A percentile compares a stretch with the other conserved stretches of the same genome.
Conservation (phyloP, 495 filamentous ascomycete species). For the Daldinia concentrica region DNA sequence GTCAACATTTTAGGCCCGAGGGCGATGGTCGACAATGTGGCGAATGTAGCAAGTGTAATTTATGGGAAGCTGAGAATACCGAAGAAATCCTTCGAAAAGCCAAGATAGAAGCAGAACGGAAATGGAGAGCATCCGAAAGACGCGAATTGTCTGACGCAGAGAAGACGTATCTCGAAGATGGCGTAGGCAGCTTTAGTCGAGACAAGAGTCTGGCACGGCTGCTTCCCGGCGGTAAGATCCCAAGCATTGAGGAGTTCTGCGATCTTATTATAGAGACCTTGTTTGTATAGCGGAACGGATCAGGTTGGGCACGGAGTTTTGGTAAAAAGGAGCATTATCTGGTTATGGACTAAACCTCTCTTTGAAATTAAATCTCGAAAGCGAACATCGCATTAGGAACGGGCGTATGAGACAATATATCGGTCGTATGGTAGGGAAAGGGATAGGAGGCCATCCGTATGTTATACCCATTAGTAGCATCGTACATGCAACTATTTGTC, state of each 20-base stretch:
- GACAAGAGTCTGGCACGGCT: conserved; percentile 41
- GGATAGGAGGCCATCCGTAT: conserved; percentile 4
- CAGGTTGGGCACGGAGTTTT: conserved; percentile 19
- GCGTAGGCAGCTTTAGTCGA: conserved; percentile 44
- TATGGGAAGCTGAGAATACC: conserved; percentile 88
- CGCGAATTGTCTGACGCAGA: conserved; percentile 58
- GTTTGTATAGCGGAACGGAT: conserved; percentile 45
- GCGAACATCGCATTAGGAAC: conserved; percentile 30
- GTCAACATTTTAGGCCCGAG: conserved; percentile 89
- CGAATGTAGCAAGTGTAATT: conserved; percentile 86
- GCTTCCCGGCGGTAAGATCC: conserved; percentile 46
- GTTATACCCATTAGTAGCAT: conserved; percentile 34
- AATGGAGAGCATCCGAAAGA: conserved; percentile 78
- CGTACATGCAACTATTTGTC: conserved; percentile 27
- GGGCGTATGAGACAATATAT: conserved; percentile 12
- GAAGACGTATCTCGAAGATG: conserved; percentile 57
- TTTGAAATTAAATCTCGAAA: conserved; percentile 15
- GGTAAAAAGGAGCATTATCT: conserved; percentile 26
- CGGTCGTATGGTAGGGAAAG: conserved; percentile 9
- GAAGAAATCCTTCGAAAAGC: conserved; percentile 78
- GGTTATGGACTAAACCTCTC: conserved; percentile 10
- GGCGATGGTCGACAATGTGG: conserved; percentile 72
- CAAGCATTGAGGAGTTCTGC: conserved; percentile 55
- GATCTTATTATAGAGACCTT: conserved; percentile 57
- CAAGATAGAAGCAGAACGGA: conserved; percentile 79